Evolutionary conservation across 2,329 filamentous ascomycete species (phyloP).

Genomic region (Decorospora gaudefroyi): DNA sequence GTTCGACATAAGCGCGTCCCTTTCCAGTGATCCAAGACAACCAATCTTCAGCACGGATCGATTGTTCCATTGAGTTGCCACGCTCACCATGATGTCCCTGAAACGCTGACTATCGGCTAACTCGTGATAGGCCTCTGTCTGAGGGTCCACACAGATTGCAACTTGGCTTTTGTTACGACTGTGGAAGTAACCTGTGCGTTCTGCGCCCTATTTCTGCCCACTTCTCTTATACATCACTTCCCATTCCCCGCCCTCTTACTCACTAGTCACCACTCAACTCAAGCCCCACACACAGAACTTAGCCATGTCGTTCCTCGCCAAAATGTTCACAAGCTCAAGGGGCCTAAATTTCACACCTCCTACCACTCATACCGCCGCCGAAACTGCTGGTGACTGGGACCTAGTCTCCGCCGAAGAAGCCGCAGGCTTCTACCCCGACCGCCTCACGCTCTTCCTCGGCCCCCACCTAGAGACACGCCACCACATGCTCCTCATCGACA

Average conservation of each 20-base stretch:
- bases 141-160: slow-evolving; percentile 1
- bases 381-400: slow-evolving; percentile 2
- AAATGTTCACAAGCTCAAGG: not conserved
- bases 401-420: slow-evolving; percentile 4
- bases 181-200: not conserved
- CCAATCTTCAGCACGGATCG: not conserved
- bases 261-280: not conserved
- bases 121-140: not conserved
- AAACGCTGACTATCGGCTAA: not conserved
- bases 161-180: not conserved
- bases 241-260: not conserved
- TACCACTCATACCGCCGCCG: not conserved
- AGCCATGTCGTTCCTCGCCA: slow-evolving; percentile 2
- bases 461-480: not conserved
- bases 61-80: not conserved
- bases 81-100: not conserved
- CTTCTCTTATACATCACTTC: not conserved
- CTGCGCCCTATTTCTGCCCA: not conserved
- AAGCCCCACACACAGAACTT: not conserved
- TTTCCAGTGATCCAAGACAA: not conserved
- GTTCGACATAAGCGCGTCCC: not conserved
- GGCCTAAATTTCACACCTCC: not conserved
- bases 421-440: slow-evolving; percentile 2
- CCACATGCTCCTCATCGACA: slow-evolving; percentile 6
- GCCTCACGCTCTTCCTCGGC: slow-evolving; percentile 6